A percentile compares a stretch with the other conserved stretches of the same genome.
Evolutionary conservation across 202 grass and related monocot genomes (phyloP).

Genomic region (Digitaria exilis): DNA sequence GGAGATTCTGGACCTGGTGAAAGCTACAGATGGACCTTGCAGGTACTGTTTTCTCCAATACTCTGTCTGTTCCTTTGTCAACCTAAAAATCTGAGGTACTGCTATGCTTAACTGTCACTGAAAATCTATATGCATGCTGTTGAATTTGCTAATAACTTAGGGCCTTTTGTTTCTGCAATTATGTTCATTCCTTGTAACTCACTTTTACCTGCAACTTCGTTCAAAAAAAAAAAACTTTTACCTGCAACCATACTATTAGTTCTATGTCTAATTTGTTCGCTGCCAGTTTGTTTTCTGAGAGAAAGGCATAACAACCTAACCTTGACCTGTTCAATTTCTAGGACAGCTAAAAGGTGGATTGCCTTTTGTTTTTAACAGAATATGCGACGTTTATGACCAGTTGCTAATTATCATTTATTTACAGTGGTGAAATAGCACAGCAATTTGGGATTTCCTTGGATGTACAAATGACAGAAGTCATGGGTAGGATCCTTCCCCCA

Average conservation of each 20-base stretch:
- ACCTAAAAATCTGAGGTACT: constrained; percentile 1
- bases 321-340: not conserved
- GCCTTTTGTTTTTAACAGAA: not conserved
- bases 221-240: too few relatives aligned
- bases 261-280: not conserved
- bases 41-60: constrained; percentile 38
- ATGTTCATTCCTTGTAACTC: not conserved
- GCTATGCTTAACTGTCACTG: not conserved
- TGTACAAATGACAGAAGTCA: constrained; percentile 61
- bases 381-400: not conserved
- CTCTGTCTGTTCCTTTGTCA: not conserved
- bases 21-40: constrained; percentile 59
- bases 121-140: constrained; percentile 6
- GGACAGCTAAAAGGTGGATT: not conserved
- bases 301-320: not conserved
- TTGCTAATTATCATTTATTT: constrained; percentile 46
- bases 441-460: constrained; percentile 64
- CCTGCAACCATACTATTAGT: not conserved
- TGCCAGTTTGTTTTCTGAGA: constrained; percentile 11
- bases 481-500: constrained; percentile 49
- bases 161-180: not conserved
- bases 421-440: constrained; percentile 60
- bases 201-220: not conserved
- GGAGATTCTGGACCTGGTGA: constrained; percentile 45
- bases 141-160: not conserved